Conservation (phyloP, 306 rosid species). For the Carpinus viminea region DNA sequence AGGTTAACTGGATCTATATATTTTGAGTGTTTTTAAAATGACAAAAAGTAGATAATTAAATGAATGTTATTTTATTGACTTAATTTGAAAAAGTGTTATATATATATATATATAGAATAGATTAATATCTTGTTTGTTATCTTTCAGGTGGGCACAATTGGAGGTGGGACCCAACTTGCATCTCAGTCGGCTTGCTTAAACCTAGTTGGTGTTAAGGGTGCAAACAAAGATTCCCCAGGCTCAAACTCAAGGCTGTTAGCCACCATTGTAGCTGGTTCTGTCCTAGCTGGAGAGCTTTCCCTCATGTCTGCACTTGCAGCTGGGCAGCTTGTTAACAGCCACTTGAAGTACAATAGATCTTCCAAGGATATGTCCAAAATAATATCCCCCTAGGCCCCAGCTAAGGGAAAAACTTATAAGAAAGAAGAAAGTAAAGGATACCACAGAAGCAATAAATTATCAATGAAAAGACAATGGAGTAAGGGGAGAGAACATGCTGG, state of each 20-base stretch:
- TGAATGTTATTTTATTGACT: background rate
- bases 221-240: conserved; percentile 74
- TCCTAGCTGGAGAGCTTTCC: conserved; percentile 91
- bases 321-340: conserved; percentile 88
- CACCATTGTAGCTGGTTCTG: conserved; percentile 77
- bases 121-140: background rate
- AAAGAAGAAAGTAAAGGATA: too few relatives aligned
- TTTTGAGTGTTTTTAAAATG: too few relatives aligned
- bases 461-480: too few relatives aligned
- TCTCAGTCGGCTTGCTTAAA: conserved; percentile 92
- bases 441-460: too few relatives aligned
- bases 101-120: too few relatives aligned
- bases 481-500: too few relatives aligned
- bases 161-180: conserved; percentile 94
- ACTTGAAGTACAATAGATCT: conserved; percentile 95
- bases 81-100: too few relatives aligned
- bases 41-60: too few relatives aligned
- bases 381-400: conserved; percentile 30
- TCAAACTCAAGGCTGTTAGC: conserved; percentile 73
- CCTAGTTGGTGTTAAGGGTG: conserved; percentile 87
- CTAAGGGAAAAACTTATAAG: background rate
- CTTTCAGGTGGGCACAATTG: conserved; percentile 86
- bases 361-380: conserved; percentile 53
- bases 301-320: conserved; percentile 94
- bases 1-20: too few relatives aligned